Percentiles rank a stretch among this genome's conserved stretches.
phyloP scores from a whole-genome alignment of 768 basidiomycete species.

The Tephrocybe sp. region DNA sequence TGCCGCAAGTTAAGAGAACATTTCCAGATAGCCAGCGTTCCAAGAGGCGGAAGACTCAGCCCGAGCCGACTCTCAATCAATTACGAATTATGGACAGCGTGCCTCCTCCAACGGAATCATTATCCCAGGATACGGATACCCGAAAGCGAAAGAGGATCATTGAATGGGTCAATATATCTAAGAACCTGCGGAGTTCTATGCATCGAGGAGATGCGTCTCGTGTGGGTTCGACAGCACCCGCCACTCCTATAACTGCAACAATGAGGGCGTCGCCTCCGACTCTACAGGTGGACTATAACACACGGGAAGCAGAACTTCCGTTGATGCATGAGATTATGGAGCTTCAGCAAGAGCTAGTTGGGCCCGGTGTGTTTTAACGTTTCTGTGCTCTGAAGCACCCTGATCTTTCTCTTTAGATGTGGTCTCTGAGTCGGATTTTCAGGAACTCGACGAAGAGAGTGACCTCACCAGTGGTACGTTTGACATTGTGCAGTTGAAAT shows the following conservation, averaged over 20 bases:
- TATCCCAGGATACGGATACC: constrained; percentile 11
- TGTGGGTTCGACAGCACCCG: constrained; percentile 3
- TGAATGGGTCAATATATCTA: constrained; percentile 13
- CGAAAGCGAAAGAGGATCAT: constrained; percentile 15
- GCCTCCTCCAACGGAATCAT: neutral
- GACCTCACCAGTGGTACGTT: constrained; percentile 9
- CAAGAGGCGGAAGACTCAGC: constrained; percentile 14
- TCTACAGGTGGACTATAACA: constrained; percentile 17
- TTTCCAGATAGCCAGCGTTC: neutral
- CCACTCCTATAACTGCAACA: neutral
- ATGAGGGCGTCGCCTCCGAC: constrained; percentile 1
- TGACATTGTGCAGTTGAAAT: neutral
- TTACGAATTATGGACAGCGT: too few species aligned
- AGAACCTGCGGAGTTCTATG: neutral
- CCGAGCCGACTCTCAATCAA: neutral
- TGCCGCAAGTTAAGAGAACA: neutral
- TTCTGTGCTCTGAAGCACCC: neutral
- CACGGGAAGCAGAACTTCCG: constrained; percentile 28
- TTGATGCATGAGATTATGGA: constrained; percentile 22
- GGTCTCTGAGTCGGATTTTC: constrained; percentile 9
- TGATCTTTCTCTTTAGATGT: constrained; percentile 11
- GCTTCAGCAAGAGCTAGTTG: constrained; percentile 15
- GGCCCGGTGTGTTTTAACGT: constrained; percentile 7
- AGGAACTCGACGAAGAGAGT: neutral
- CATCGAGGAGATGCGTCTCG: constrained; percentile 1